A percentile compares a stretch with the other conserved stretches of the same genome.
These are phyloP conservation scores for Acmispon strigosus DNA, from an alignment of 306 rosid genomes.

Conservation along the genomic window DNA sequence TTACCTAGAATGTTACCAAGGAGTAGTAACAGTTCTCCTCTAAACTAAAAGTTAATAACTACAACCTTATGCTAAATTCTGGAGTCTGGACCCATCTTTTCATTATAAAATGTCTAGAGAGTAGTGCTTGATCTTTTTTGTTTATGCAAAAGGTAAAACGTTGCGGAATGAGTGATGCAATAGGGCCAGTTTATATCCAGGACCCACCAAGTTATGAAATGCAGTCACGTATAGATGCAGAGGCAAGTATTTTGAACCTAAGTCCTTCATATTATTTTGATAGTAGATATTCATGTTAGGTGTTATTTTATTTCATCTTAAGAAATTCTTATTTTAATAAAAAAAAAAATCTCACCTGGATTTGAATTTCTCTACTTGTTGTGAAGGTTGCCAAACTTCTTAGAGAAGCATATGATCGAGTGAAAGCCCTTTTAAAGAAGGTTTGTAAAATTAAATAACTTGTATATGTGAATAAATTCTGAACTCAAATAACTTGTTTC, in stretches of 20 bases:
- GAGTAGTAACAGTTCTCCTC: background rate
- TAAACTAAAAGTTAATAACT: too few relatives aligned
- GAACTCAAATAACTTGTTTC: background rate
- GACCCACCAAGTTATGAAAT: conserved; percentile 74
- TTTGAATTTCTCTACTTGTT: conserved; percentile 14
- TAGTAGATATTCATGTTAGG: background rate
- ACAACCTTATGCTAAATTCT: too few relatives aligned
- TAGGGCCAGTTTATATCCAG: conserved; percentile 78
- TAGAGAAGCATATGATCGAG: conserved; percentile 86
- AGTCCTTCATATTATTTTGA: background rate
- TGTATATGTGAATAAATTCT: conserved; percentile 2
- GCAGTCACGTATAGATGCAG: conserved; percentile 84
- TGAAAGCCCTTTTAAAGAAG: conserved; percentile 69
- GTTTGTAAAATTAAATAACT: conserved; percentile 22
- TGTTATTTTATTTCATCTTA: background rate
- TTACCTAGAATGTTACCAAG: background rate
- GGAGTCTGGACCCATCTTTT: background rate
- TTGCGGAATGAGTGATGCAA: conserved; percentile 78
- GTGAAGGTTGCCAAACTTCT: conserved; percentile 75
- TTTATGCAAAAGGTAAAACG: conserved; percentile 47
- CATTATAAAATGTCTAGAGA: background rate
- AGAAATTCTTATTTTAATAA: background rate
- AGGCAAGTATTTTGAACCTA: conserved; percentile 41
- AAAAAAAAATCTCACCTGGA: background rate
- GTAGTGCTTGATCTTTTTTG: background rate